phyloP scores from a whole-genome alignment of 73 alveolate species.

The Paramecium biaurelia region DNA sequence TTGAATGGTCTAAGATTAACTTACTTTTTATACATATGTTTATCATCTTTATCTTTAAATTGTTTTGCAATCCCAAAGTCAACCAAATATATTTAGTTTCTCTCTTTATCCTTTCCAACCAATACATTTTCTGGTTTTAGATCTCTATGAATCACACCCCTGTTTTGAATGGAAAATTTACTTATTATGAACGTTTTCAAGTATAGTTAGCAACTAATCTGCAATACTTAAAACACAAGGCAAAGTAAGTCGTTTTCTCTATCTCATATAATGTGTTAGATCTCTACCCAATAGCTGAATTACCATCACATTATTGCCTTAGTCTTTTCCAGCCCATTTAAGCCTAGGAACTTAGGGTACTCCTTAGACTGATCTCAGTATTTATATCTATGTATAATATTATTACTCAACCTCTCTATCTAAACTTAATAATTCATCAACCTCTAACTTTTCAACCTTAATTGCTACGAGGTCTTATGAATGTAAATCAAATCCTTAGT shows the following conservation, averaged over 20 bases:
- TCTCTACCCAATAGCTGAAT: slow-evolving; percentile 64
- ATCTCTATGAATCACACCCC: slow-evolving; percentile 70
- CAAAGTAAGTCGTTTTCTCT: slow-evolving; percentile 48
- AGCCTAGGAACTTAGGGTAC: slow-evolving; percentile 62
- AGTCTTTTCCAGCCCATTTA: slow-evolving; percentile 59
- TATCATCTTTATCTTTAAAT: slow-evolving; percentile 37
- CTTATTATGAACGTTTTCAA: slow-evolving; percentile 63
- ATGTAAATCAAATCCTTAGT: neutral
- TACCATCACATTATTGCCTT: slow-evolving; percentile 56
- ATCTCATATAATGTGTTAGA: slow-evolving; percentile 47
- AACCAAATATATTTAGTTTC: slow-evolving; percentile 50
- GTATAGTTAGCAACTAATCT: slow-evolving; percentile 62
- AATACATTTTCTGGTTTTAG: slow-evolving; percentile 69
- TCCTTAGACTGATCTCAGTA: neutral
- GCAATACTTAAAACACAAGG: slow-evolving; percentile 63
- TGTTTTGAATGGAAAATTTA: neutral
- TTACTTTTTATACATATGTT: neutral
- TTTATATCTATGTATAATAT: neutral
- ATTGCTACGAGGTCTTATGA: neutral
- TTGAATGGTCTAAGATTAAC: slow-evolving; percentile 1
- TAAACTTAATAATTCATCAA: slow-evolving; percentile 60
- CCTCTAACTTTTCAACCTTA: slow-evolving; percentile 61
- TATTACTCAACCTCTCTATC: slow-evolving; percentile 46
- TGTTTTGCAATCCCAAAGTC: slow-evolving; percentile 69
- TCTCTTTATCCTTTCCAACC: slow-evolving; percentile 64